Conservation (phyloP, 2,329 filamentous ascomycete genomes). For the Lanzia echinophila region DNA sequence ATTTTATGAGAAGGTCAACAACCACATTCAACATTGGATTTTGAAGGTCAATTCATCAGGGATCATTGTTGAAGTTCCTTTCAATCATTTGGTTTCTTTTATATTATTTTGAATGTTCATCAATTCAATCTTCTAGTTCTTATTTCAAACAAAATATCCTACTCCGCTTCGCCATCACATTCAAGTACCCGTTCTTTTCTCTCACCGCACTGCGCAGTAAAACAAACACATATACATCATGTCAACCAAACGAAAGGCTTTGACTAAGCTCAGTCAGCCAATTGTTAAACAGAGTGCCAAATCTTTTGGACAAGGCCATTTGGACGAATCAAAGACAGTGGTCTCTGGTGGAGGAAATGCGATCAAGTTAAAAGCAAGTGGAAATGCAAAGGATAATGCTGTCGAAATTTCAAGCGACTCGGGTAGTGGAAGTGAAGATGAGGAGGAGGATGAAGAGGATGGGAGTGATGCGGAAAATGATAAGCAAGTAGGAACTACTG, state of each 20-base stretch:
- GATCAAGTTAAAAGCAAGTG: conserved; percentile 17
- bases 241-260: conserved; percentile 56
- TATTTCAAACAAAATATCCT: neutral
- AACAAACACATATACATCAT: conserved; percentile 30
- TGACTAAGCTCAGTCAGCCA: conserved; percentile 50
- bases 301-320: conserved; percentile 40
- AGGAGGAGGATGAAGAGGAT: conserved; percentile 41
- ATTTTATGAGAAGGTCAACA: too few relatives aligned
- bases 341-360: conserved; percentile 36
- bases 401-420: conserved; percentile 54
- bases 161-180: neutral
- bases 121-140: neutral
- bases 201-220: neutral
- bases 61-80: too few relatives aligned
- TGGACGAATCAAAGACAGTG: conserved; percentile 53
- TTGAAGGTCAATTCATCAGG: too few relatives aligned
- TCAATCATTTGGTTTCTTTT: too few relatives aligned
- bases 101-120: neutral
- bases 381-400: conserved; percentile 34
- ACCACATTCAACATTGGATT: too few relatives aligned
- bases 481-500: conserved; percentile 19
- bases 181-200: neutral
- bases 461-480: conserved; percentile 40
- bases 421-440: conserved; percentile 35
- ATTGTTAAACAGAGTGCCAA: conserved; percentile 48